Evolutionary conservation across 2,329 filamentous ascomycete genomes (phyloP).

Genomic region (Penicillium sclerotigenum): DNA sequence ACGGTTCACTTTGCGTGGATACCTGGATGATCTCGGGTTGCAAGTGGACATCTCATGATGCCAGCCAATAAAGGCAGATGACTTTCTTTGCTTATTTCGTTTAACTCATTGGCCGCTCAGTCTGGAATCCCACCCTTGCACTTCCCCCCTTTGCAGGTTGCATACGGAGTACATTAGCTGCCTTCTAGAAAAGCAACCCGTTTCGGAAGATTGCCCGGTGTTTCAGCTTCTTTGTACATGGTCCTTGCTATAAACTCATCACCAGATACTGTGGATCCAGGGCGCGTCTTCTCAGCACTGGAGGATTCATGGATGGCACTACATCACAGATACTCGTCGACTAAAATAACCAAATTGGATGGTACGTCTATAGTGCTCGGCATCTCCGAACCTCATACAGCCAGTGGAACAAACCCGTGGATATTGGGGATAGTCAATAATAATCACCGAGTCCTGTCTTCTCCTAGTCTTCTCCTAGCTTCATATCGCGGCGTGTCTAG

Average conservation of each 20-base stretch:
- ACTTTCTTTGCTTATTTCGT: not conserved
- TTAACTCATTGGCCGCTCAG: not conserved
- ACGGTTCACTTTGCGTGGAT: not conserved
- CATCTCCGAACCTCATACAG: not conserved
- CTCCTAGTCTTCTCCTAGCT: not conserved
- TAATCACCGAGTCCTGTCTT: not conserved
- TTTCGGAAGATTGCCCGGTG: not conserved
- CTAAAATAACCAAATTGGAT: not conserved
- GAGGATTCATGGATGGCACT: not conserved
- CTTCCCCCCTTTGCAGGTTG: not conserved
- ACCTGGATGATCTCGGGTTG: not conserved
- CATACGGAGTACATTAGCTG: not conserved
- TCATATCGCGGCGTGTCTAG: not conserved
- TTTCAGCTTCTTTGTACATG: not conserved
- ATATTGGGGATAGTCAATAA: not conserved
- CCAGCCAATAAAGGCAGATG: not conserved
- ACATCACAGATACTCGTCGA: not conserved
- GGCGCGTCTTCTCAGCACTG: not conserved
- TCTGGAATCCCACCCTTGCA: not conserved
- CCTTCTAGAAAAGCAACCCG: not conserved
- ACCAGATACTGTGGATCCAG: not conserved
- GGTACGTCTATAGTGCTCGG: not conserved
- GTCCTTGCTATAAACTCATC: not conserved
- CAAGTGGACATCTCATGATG: not conserved
- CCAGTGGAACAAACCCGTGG: not conserved